A percentile compares a stretch with the other conserved stretches of the same genome.
Conservation (phyloP, 305 asterid genomes). For the Stenogyne calaminthoides region DNA sequence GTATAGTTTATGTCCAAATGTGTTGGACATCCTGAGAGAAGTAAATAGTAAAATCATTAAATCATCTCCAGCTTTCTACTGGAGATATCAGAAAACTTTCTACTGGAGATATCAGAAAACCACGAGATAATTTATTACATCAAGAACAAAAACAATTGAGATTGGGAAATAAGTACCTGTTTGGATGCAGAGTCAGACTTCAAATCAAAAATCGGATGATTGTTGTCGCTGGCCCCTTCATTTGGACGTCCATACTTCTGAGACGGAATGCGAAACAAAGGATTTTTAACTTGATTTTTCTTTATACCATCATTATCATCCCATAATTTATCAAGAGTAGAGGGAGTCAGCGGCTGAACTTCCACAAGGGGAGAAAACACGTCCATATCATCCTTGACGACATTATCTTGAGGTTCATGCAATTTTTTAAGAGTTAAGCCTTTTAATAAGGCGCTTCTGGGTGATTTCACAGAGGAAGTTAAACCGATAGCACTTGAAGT, state of each 20-base stretch:
- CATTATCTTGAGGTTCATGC: constrained; percentile 4
- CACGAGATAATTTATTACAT: neutral
- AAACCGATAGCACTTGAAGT: neutral
- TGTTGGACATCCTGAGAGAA: neutral
- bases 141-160: neutral
- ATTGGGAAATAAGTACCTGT: constrained; percentile 4
- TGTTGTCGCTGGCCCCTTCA: neutral
- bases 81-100: too few relatives aligned
- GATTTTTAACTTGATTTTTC: constrained; percentile 6
- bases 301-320: constrained; percentile 1
- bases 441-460: neutral
- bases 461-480: constrained; percentile 2
- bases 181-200: constrained; percentile 17
- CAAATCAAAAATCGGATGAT: constrained; percentile 1
- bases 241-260: constrained; percentile 9
- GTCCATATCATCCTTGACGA: constrained; percentile 27
- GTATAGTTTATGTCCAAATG: neutral
- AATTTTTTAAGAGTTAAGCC: constrained; percentile 20
- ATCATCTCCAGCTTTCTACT: neutral
- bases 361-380: constrained; percentile 32
- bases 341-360: constrained; percentile 30
- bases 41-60: neutral
- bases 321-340: constrained; percentile 25
- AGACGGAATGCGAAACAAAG: constrained; percentile 13
- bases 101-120: neutral